Conservation (phyloP, 2,329 filamentous ascomycete species). For the Zasmidium angulare region DNA sequence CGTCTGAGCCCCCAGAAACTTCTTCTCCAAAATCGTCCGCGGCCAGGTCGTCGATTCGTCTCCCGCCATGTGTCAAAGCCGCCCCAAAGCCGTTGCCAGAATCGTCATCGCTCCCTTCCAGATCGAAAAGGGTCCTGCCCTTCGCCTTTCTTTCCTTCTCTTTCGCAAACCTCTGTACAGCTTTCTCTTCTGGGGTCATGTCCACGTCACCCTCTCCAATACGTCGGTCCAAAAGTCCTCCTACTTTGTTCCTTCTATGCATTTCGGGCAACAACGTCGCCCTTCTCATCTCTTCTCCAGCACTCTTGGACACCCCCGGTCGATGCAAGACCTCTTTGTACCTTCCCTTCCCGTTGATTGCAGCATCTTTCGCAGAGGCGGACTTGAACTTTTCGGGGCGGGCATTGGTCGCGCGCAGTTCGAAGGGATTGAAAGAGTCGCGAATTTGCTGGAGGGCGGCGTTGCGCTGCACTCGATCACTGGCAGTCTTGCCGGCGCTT, state of each 20-base stretch:
- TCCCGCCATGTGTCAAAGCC: constrained; percentile 77
- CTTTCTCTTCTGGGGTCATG: constrained; percentile 90
- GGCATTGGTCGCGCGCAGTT: constrained; percentile 65
- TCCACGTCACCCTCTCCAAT: constrained; percentile 94
- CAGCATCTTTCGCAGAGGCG: constrained; percentile 15
- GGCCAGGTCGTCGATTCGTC: constrained; percentile 67
- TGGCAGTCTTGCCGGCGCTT: constrained; percentile 55
- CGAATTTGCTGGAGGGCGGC: constrained; percentile 81
- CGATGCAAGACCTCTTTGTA: constrained; percentile 62
- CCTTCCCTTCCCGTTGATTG: constrained; percentile 48
- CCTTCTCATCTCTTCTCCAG: constrained; percentile 82
- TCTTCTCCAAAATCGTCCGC: constrained; percentile 63
- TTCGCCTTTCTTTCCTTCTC: constrained; percentile 81
- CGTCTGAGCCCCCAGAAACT: constrained; percentile 40
- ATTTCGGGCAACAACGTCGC: constrained; percentile 87
- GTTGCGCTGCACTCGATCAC: constrained; percentile 71
- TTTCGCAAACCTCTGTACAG: constrained; percentile 83
- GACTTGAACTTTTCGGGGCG: constrained; percentile 83
- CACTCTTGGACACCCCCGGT: constrained; percentile 79
- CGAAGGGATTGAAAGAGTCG: constrained; percentile 97
- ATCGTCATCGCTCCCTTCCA: constrained; percentile 77
- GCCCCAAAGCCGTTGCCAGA: constrained; percentile 19
- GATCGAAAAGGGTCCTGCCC: constrained; percentile 79
- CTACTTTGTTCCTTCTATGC: constrained; percentile 84
- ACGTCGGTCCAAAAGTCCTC: constrained; percentile 86